These are phyloP conservation scores for Eucalyptus viminalis DNA, from an alignment of 345 rosid species.

Conservation along the genomic window DNA sequence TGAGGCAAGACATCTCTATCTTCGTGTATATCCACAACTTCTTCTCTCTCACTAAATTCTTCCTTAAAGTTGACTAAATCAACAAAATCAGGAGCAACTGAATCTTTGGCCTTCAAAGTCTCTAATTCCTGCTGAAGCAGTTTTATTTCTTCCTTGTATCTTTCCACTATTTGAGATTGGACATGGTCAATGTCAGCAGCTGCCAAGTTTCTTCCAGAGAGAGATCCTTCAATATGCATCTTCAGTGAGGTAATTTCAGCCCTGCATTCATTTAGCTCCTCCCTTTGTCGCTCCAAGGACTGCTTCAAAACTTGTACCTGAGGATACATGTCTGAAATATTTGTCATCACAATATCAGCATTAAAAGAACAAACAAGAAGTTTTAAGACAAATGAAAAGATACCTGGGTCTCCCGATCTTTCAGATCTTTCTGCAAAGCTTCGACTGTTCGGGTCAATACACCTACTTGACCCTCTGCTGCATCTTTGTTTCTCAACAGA, in stretches of 20 bases:
- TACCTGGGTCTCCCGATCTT: constrained; percentile 85
- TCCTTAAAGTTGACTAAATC: constrained; percentile 18
- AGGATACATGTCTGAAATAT: neutral
- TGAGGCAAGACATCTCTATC: constrained; percentile 32
- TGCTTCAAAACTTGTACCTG: constrained; percentile 75
- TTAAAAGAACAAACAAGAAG: neutral
- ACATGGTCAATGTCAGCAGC: constrained; percentile 29
- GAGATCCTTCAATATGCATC: constrained; percentile 84
- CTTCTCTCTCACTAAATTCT: constrained; percentile 39
- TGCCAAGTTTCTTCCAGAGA: constrained; percentile 28
- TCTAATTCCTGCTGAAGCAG: constrained; percentile 50
- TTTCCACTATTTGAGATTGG: constrained; percentile 43
- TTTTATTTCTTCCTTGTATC: constrained; percentile 44
- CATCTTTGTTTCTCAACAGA: constrained; percentile 47
- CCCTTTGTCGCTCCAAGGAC: constrained; percentile 58
- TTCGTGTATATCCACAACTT: constrained; percentile 60
- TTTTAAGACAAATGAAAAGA: neutral
- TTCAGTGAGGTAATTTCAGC: constrained; percentile 89
- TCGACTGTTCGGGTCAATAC: constrained; percentile 58
- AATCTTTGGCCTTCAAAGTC: constrained; percentile 20
- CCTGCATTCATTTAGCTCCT: constrained; percentile 78
- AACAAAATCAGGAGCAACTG: constrained; percentile 11
- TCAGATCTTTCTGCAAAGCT: constrained; percentile 68
- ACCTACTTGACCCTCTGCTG: constrained; percentile 60
- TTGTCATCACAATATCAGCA: constrained; percentile 1